phyloP scores from a whole-genome alignment of 352 stramenopile species.

The Phytophthora pluvialis region DNA sequence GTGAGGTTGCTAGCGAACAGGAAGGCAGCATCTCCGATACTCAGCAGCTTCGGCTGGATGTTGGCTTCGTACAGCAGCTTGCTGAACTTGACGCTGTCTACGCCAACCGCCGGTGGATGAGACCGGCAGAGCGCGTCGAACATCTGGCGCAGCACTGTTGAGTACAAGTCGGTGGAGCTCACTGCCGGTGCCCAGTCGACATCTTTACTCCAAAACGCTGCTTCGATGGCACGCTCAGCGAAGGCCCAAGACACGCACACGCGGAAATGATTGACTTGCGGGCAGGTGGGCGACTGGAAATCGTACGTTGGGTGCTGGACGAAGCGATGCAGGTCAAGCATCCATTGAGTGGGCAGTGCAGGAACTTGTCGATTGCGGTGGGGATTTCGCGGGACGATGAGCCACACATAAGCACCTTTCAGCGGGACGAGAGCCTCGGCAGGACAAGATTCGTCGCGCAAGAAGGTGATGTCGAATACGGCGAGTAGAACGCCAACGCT shows the following conservation, averaged over 20 bases:
- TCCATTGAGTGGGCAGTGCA: constrained; percentile 45
- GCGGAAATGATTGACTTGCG: constrained; percentile 44
- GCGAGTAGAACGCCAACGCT: background rate
- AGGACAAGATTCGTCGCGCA: constrained; percentile 49
- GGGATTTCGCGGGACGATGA: constrained; percentile 24
- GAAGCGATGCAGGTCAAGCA: constrained; percentile 57
- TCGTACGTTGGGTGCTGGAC: constrained; percentile 60
- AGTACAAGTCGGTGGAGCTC: constrained; percentile 39
- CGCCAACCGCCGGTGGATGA: constrained; percentile 48
- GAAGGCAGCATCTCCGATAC: constrained; percentile 70
- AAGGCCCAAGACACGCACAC: constrained; percentile 35
- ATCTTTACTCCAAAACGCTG: constrained; percentile 59
- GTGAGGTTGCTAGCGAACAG: constrained; percentile 58
- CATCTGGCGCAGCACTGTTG: constrained; percentile 42
- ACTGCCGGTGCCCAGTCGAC: constrained; percentile 56
- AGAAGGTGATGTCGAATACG: constrained; percentile 40
- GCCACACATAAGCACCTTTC: constrained; percentile 49
- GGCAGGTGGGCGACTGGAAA: constrained; percentile 23
- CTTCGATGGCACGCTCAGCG: constrained; percentile 53
- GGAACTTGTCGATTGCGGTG: background rate
- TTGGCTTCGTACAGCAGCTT: constrained; percentile 72
- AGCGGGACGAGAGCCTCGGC: constrained; percentile 35
- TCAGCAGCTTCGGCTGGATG: constrained; percentile 52
- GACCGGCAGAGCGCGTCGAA: constrained; percentile 57
- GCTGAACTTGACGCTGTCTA: constrained; percentile 85